Evolutionary conservation across 2,329 filamentous ascomycete genomes (phyloP), one percentile per base, ranked within the genome.

Genomic region (Simplicillium sp.): DNA sequence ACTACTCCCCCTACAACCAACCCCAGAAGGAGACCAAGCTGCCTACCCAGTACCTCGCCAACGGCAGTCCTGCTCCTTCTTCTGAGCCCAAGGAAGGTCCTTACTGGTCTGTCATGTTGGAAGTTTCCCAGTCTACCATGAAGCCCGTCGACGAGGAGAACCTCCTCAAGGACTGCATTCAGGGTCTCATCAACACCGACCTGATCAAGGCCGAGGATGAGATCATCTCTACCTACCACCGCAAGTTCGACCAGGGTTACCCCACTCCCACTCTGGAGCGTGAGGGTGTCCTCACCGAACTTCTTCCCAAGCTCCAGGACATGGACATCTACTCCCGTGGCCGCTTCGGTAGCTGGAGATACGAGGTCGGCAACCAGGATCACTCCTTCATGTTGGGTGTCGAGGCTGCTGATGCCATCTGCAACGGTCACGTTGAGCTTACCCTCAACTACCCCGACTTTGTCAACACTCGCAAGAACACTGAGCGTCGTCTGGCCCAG

Each of bases 21-120:
- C 92, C 92, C 29, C 71, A 85, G 50, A 73, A 80, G 44, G 80
- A 82, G 43, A 82, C 75, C 59, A 92, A 94, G 75, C 80, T 98
- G 42, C 79, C 88, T 32, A 97, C 92, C 16, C 69, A 87, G 53
- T 84, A 89, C 63, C 75, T 89, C 34, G 92, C 84, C 43, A 76
- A 96, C 55, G 92, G 92, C 62, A 84, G 80, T 65, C 87, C 87
- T 70, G 77, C 88, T 43, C 65, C 72, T 46, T 85, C 78, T 53
- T 73, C 71, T 38, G 80, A 85, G 57, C 68, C 87, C 45, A 77
- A 92, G 72, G 78, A 84, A 57, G 92, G 92, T 29, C 92, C 92
- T 34, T 98, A 98, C 80, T 98, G 92, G 92, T 97, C 90, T 49
- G 94, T 98, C 73, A 98, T 98, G 92, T 71, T 98, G 54, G 92